A percentile compares a stretch with the other conserved stretches of the same genome.
These are phyloP conservation scores for Pluteus cervinus DNA, from an alignment of 768 basidiomycete species.

Conservation along the genomic window DNA sequence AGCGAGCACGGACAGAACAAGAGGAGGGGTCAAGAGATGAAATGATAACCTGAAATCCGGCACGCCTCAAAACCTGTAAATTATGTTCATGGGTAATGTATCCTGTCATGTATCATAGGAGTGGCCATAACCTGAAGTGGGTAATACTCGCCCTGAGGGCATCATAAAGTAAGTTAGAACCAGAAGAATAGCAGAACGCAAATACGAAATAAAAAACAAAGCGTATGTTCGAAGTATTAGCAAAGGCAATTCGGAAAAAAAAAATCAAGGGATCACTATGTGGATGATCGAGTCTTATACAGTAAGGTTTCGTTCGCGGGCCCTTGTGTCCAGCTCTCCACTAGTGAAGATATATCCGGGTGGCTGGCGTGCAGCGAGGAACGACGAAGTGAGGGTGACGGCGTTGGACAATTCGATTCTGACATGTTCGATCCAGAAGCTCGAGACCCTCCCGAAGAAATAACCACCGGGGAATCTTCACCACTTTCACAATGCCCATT, in stretches of 20 bases:
- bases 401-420: constrained; percentile 28
- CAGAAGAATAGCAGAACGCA: too few relatives aligned
- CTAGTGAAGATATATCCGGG: constrained; percentile 51
- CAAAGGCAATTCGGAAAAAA: background rate
- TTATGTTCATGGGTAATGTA: too few relatives aligned
- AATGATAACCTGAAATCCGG: too few relatives aligned
- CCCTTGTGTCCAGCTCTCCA: constrained; percentile 53
- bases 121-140: too few relatives aligned
- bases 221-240: too few relatives aligned
- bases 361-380: constrained; percentile 37
- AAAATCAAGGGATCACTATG: background rate
- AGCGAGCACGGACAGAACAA: constrained; percentile 19
- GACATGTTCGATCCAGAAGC: constrained; percentile 26
- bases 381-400: constrained; percentile 46
- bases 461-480: background rate
- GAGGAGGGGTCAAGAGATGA: too few relatives aligned
- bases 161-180: too few relatives aligned
- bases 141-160: too few relatives aligned
- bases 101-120: too few relatives aligned
- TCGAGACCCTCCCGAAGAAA: constrained; percentile 12
- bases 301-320: constrained; percentile 55
- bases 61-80: too few relatives aligned
- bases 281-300: constrained; percentile 21
- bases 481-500: background rate
- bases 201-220: too few relatives aligned